These are phyloP conservation scores for Dothiorella sarmentorum DNA, from an alignment of 2,329 filamentous ascomycete genomes.

Conservation along the genomic window DNA sequence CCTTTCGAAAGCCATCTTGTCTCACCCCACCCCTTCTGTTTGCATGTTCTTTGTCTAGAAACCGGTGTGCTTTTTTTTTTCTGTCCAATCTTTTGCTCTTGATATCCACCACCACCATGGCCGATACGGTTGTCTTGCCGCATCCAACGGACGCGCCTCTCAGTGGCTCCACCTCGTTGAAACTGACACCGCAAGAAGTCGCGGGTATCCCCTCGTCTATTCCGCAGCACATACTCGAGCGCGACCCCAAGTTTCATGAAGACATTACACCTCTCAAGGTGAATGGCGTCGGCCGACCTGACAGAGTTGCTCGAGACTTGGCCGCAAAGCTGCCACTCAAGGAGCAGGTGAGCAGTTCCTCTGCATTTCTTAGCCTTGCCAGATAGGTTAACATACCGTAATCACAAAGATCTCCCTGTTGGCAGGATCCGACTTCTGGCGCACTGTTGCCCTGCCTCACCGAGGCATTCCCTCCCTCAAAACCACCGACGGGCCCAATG, in stretches of 20 bases:
- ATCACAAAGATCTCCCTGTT: conserved; percentile 38
- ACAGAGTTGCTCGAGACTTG: conserved; percentile 34
- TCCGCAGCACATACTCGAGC: background rate
- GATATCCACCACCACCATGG: background rate
- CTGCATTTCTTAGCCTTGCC: too few relatives aligned
- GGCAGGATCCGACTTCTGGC: conserved; percentile 65
- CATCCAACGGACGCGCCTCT: background rate
- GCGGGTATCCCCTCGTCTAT: background rate
- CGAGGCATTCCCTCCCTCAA: conserved; percentile 63
- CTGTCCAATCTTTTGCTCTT: background rate
- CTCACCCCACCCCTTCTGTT: background rate
- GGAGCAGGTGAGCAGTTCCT: conserved; percentile 36
- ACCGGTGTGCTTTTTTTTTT: background rate
- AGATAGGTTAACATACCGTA: too few relatives aligned
- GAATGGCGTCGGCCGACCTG: conserved; percentile 30
- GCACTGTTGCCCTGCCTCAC: conserved; percentile 59
- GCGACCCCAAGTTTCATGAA: background rate
- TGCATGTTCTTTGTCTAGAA: background rate
- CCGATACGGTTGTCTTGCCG: conserved; percentile 4
- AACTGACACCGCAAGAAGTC: background rate
- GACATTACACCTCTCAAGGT: conserved; percentile 22
- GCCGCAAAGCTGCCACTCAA: conserved; percentile 36
- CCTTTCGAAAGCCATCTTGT: background rate
- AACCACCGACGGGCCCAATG: conserved; percentile 67
- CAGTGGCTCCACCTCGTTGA: background rate